Base-by-base conservation (phyloP, 371 early-diverging fungal genomes). In the Fennellomyces sp. region DNA sequence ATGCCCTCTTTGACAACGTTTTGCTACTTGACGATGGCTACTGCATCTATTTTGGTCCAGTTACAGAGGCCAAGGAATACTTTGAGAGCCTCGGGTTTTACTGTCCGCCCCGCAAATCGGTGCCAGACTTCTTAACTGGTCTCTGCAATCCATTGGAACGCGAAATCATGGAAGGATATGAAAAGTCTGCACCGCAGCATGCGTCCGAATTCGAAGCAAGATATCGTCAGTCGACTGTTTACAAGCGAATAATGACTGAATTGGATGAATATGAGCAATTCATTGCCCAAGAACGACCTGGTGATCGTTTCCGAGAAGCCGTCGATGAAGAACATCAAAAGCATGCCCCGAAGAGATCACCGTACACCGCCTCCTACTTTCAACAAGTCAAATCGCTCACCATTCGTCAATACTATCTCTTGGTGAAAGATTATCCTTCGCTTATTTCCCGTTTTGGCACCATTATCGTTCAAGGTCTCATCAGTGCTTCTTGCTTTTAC, bases 1-100 rank as follows among this genome's bases (percentile, higher is more conserved):
- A 84, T 64, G 72, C 86, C 21, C 70, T 91, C 13, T 94, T 91
- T 58, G 91, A 93, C 73, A 88, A 87, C 56, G 82, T 88, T 6
- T 55, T 90, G 35, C 68, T 93, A 2, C 69, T 93, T 11, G 76
- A 88, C 36, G 85, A 88, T 15, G 92, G 94, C 41, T 80, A 79
- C 23, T 83, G n/a, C n/a, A n/a, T n/a, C n/a, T n/a, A n/a, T n/a
- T n/a, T n/a, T n/a, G n/a, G n/a, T n/a, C n/a, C n/a, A n/a, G n/a
- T n/a, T n/a, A n/a, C n/a, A n/a, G n/a, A n/a, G n/a, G n/a, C n/a
- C n/a, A n/a, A n/a, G n/a, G n/a, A n/a, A n/a, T n/a, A n/a, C n/a
- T n/a, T n/a, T n/a, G n/a, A n/a, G n/a, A n/a, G n/a, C n/a, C n/a
- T n/a, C n/a, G n/a, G n/a, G n/a, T n/a, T n/a, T n/a, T n/a, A n/a